Percentiles rank a stretch among this genome's conserved stretches.
phyloP scores from a whole-genome alignment of 176 grass and related monocot species.

The Cenchrus americanus region DNA sequence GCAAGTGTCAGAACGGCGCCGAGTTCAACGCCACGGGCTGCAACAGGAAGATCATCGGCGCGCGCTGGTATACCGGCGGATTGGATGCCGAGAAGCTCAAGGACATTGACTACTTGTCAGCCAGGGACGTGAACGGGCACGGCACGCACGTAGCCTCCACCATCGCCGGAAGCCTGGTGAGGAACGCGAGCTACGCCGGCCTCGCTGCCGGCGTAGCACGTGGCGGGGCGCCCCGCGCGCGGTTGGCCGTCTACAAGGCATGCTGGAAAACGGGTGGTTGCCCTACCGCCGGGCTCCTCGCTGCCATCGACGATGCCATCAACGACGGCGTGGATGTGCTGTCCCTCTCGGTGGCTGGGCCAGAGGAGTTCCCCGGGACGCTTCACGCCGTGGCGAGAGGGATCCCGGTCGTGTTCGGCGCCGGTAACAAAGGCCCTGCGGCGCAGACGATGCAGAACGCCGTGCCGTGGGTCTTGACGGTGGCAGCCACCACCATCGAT shows the following conservation, averaged over 20 bases:
- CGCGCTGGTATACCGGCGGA: conserved; percentile 47
- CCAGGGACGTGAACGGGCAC: conserved; percentile 34
- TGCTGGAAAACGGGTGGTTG: neutral
- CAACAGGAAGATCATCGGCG: conserved; percentile 68
- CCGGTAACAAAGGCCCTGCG: conserved; percentile 16
- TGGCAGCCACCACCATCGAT: conserved; percentile 59
- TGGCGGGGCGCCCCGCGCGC: conserved; percentile 56
- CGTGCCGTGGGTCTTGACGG: conserved; percentile 51
- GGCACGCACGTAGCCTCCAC: conserved; percentile 61
- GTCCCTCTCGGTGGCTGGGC: conserved; percentile 40
- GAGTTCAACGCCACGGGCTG: conserved; percentile 45
- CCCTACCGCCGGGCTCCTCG: neutral
- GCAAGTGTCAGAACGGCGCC: conserved; percentile 41
- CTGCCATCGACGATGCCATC: conserved; percentile 66
- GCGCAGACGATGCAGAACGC: neutral
- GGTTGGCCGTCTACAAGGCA: conserved; percentile 61
- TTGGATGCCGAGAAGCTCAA: neutral
- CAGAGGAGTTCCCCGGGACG: conserved; percentile 2
- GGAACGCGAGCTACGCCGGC: conserved; percentile 35
- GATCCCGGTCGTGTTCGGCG: conserved; percentile 47
- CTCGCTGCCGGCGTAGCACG: conserved; percentile 40
- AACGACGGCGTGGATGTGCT: conserved; percentile 68
- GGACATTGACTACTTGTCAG: conserved; percentile 34
- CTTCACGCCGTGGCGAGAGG: conserved; percentile 60
- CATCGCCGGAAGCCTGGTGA: conserved; percentile 38